A percentile compares a stretch with the other conserved stretches of the same genome.
phyloP scores from a whole-genome alignment of 805 yeast species.

The Saccharomycodes ludwigii region DNA sequence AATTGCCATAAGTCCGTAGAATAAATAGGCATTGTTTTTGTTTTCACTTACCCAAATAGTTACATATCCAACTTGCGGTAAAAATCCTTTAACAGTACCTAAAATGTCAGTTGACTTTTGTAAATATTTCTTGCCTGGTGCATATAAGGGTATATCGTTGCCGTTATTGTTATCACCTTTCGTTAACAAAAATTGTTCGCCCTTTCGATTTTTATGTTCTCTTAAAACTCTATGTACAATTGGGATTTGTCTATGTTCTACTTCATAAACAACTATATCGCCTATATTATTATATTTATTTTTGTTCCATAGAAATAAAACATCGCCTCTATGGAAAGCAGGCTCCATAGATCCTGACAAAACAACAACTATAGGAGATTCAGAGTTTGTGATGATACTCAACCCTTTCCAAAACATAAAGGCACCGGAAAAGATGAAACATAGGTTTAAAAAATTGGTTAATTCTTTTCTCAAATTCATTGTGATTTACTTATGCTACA shows the following conservation, averaged over 20 bases:
- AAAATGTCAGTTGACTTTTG: slow-evolving; percentile 67
- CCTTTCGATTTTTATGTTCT: slow-evolving; percentile 39
- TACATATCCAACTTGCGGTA: slow-evolving; percentile 82
- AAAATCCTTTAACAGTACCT: slow-evolving; percentile 86
- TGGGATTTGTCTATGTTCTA: slow-evolving; percentile 72
- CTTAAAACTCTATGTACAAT: slow-evolving; percentile 91
- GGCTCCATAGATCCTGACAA: slow-evolving; percentile 99
- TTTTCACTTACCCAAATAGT: slow-evolving; percentile 89
- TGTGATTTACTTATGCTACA: slow-evolving; percentile 6
- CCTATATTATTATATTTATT: slow-evolving; percentile 60
- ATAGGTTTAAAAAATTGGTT: slow-evolving; percentile 55
- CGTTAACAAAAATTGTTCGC: slow-evolving; percentile 64
- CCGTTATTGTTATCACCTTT: slow-evolving; percentile 94
- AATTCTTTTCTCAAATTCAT: slow-evolving; percentile 54
- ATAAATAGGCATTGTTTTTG: slow-evolving; percentile 63
- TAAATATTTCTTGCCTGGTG: slow-evolving; percentile 61
- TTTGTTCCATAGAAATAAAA: slow-evolving; percentile 84
- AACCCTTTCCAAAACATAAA: slow-evolving; percentile 86
- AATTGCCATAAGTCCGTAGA: slow-evolving; percentile 64
- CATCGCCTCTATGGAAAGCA: slow-evolving; percentile 96
- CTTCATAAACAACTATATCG: slow-evolving; percentile 87
- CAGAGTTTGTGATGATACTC: slow-evolving; percentile 63
- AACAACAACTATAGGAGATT: slow-evolving; percentile 93
- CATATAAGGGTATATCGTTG: slow-evolving; percentile 81
- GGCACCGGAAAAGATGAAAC: slow-evolving; percentile 77